Percentiles rank a stretch among this genome's conserved stretches.
Evolutionary conservation across 192 early-diverging fungal genomes (phyloP).

Genomic region (Coemansia sp.): DNA sequence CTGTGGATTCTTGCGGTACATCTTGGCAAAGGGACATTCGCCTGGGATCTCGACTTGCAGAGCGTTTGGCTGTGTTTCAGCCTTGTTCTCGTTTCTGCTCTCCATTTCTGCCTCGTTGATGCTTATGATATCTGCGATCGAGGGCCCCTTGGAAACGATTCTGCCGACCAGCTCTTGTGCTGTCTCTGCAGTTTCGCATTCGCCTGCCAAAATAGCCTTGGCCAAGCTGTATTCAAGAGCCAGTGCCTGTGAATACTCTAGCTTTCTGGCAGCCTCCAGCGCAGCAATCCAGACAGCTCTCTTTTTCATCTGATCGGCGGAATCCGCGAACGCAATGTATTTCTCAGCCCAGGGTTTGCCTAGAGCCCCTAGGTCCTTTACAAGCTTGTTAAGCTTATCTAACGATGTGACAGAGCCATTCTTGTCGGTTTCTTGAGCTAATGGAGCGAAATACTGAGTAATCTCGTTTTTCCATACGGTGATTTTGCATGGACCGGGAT

Average conservation of each 20-base stretch:
- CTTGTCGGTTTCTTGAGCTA: constrained; percentile 5
- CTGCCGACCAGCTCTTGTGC: background rate
- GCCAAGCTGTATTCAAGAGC: constrained; percentile 19
- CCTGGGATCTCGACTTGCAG: constrained; percentile 16
- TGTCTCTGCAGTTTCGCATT: background rate
- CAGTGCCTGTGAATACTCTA: constrained; percentile 33
- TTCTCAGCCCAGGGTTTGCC: constrained; percentile 31
- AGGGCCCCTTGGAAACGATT: background rate
- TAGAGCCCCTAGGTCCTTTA: constrained; percentile 3
- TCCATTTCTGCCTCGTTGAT: background rate
- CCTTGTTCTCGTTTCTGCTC: too few relatives aligned
- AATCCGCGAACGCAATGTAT: constrained; percentile 8
- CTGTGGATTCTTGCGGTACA: constrained; percentile 49
- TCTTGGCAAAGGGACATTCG: constrained; percentile 51
- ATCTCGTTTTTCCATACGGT: constrained; percentile 40
- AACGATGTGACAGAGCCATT: background rate
- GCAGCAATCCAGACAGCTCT: constrained; percentile 27
- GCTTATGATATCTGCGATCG: constrained; percentile 1
- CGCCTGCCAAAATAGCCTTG: background rate
- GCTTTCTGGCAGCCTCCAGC: constrained; percentile 12
- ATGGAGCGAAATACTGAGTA: constrained; percentile 27
- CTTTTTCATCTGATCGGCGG: background rate
- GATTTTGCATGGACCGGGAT: constrained; percentile 42
- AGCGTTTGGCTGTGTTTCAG: background rate
- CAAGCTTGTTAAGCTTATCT: constrained; percentile 5